Evolutionary conservation across 352 stramenopile genomes (phyloP).

Genomic region (Albugo laibachii): DNA sequence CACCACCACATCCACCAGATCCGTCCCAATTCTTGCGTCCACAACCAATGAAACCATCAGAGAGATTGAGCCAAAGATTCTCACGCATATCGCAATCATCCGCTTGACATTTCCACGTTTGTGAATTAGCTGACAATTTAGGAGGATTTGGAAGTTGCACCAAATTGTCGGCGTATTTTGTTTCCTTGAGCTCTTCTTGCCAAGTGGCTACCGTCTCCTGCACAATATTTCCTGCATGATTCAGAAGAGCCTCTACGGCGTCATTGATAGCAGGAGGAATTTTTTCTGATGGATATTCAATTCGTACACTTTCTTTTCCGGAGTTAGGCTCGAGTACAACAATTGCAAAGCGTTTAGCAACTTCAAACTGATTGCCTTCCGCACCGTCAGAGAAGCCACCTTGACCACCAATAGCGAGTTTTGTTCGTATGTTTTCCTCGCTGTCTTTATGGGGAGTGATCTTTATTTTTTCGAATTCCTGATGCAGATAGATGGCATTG

Average conservation of each 20-base stretch:
- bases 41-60: conserved; percentile 72
- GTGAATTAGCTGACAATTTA: conserved; percentile 46
- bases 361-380: conserved; percentile 63
- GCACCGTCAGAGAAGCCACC: conserved; percentile 85
- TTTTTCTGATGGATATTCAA: conserved; percentile 13
- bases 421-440: conserved; percentile 30
- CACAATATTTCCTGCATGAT: conserved; percentile 56
- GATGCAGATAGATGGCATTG: conserved; percentile 51
- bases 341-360: conserved; percentile 54
- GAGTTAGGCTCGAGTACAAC: conserved; percentile 31
- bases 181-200: conserved; percentile 60
- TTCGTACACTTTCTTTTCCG: conserved; percentile 32
- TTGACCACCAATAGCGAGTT: conserved; percentile 90
- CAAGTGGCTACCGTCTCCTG: conserved; percentile 59
- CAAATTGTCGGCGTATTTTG: conserved; percentile 58
- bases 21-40: conserved; percentile 91
- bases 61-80: conserved; percentile 99
- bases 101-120: conserved; percentile 75
- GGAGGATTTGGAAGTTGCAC: conserved; percentile 34
- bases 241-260: conserved; percentile 35
- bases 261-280: conserved; percentile 33
- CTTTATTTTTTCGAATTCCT: conserved; percentile 21
- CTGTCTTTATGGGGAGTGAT: conserved; percentile 10
- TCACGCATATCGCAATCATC: conserved; percentile 88
- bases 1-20: conserved; percentile 88